phyloP scores from a whole-genome alignment of 2,329 filamentous ascomycete species.

The Cladorrhinum sp. region DNA sequence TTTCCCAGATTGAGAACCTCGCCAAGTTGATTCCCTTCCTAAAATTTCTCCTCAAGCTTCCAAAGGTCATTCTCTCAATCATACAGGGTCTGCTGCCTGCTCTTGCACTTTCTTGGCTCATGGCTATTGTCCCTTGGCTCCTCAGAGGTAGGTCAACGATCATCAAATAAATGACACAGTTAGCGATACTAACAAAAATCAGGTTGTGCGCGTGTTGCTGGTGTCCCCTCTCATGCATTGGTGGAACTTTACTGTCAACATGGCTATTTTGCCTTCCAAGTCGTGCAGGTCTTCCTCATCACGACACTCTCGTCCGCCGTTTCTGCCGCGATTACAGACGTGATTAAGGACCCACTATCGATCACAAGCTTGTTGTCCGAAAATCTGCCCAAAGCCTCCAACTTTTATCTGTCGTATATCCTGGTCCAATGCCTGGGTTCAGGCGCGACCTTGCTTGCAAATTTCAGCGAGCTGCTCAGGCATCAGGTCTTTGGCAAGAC shows the following conservation, averaged over 20 bases:
- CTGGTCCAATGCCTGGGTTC: slow-evolving; percentile 79
- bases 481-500: slow-evolving; percentile 61
- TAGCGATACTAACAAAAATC: slow-evolving; percentile 23
- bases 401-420: slow-evolving; percentile 82
- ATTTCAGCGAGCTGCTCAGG: slow-evolving; percentile 58
- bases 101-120: slow-evolving; percentile 74
- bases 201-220: slow-evolving; percentile 68
- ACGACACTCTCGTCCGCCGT: slow-evolving; percentile 75
- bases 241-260: slow-evolving; percentile 77
- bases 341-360: slow-evolving; percentile 57
- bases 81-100: slow-evolving; percentile 81
- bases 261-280: slow-evolving; percentile 76
- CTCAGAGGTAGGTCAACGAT: slow-evolving; percentile 60
- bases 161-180: neutral
- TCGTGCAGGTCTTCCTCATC: slow-evolving; percentile 82
- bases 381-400: slow-evolving; percentile 67
- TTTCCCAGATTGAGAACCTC: slow-evolving; percentile 79
- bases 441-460: slow-evolving; percentile 69
- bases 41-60: slow-evolving; percentile 69
- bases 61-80: slow-evolving; percentile 66
- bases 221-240: slow-evolving; percentile 65
- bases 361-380: slow-evolving; percentile 57
- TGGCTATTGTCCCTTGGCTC: slow-evolving; percentile 75
- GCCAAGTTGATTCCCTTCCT: slow-evolving; percentile 65
- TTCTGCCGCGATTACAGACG: slow-evolving; percentile 55